Base-by-base conservation (phyloP, 306 rosid species). In the Lithocarpus polystachyus region DNA sequence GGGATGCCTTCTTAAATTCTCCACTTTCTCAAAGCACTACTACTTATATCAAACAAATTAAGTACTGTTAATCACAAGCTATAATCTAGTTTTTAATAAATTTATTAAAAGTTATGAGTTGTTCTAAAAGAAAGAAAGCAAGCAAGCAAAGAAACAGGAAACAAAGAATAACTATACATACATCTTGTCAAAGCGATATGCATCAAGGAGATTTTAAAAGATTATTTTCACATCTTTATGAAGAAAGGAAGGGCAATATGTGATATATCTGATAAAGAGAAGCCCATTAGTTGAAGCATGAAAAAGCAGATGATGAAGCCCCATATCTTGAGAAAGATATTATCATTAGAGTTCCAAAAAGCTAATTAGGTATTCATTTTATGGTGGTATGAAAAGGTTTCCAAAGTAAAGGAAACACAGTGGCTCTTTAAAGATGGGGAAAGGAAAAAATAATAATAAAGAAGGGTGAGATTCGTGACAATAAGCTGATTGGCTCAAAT, bases 351-450 rank as follows among this genome's bases (percentile, higher is more conserved):
- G 87, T 81, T 81, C 79, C 81, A 78, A 76, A 92, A 92, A 88
- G 93, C 59, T 81, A 68, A 79, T 75, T 87, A 68, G 84, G 73
- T 75, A 73, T 81, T 82, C 56, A 80, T 76, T 81, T 79, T 73
- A 68, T 60, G 80, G 81, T 87, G 83, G 82, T 86, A 75, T 70
- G 82, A 77, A 86, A 90, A 87, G 89, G 92, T 83, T 89, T 87
- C 83, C 73, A 77, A 84, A 86, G 88, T 72, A 77, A 88, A 80
- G 81, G 82, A 80, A 83, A 78, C 77, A 73, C 82, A 60, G 72
- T 71, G 89, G 85, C 77, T 84, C 89, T 82, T 82, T 83, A 75
- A 75, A 89, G 82, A 81, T 6, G 23, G 26, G 26, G 77, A 29
- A 76, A 73, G 71, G 78, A 77, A 80, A 80, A 82, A 80, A 71